These are phyloP conservation scores for Tolypocladium album DNA, from an alignment of 2,329 filamentous ascomycete species.

Conservation along the genomic window DNA sequence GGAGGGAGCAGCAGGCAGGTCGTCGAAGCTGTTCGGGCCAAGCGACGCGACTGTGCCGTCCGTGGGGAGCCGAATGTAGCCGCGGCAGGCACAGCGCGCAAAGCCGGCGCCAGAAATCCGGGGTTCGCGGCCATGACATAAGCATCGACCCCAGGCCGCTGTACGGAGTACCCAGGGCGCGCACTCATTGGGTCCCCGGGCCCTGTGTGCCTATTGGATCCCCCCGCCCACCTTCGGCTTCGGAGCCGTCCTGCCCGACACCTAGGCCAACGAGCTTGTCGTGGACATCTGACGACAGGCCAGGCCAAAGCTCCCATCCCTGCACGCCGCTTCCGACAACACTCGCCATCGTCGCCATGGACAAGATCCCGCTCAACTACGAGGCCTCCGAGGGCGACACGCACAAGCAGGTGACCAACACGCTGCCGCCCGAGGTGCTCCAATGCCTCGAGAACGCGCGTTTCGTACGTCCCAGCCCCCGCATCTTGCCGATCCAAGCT, in stretches of 20 bases:
- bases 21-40: neutral
- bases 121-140: neutral
- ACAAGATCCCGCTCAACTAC: constrained; percentile 62
- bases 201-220: no score
- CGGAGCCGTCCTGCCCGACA: neutral
- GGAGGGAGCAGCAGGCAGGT: neutral
- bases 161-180: no score
- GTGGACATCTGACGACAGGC: no score
- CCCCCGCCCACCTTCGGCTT: neutral
- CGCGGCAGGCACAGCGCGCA: constrained; percentile 1
- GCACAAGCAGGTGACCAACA: constrained; percentile 56
- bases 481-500: neutral
- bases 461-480: constrained; percentile 53
- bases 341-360: constrained; percentile 24
- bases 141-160: no score
- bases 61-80: constrained; percentile 23
- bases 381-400: constrained; percentile 65
- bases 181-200: no score
- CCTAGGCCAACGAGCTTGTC: no score
- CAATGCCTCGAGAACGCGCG: constrained; percentile 89
- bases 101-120: constrained; percentile 3
- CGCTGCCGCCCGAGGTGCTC: constrained; percentile 74
- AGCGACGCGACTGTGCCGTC: constrained; percentile 7
- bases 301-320: neutral
- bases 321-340: neutral